A percentile compares a stretch with the other conserved stretches of the same genome.
phyloP scores from a whole-genome alignment of 176 grass and related monocot genomes.

The Avena sativa region DNA sequence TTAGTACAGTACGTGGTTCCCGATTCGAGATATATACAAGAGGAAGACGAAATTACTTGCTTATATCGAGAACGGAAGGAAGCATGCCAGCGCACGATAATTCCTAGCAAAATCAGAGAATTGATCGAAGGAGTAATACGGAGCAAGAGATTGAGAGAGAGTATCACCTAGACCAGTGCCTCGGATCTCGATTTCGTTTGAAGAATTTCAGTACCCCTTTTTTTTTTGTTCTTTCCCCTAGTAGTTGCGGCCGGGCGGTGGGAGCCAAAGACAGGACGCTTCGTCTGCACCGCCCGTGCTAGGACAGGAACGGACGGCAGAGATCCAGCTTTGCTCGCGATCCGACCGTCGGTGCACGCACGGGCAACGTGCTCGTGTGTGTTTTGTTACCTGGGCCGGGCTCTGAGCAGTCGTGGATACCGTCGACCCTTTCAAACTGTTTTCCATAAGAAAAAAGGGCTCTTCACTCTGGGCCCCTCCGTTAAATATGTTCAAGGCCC shows the following conservation, averaged over 20 bases:
- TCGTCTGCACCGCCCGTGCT: conserved; percentile 35
- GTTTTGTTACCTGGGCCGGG: background rate
- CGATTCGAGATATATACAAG: background rate
- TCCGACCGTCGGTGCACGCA: background rate
- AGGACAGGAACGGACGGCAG: background rate
- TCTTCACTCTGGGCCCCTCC: background rate
- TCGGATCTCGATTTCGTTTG: conserved; percentile 36
- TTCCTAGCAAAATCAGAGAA: background rate
- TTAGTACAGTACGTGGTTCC: background rate
- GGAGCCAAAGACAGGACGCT: background rate
- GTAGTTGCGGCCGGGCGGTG: conserved; percentile 9
- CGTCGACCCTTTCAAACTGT: no score
- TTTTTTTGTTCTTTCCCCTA: background rate
- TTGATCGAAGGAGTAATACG: background rate
- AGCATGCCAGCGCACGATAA: background rate
- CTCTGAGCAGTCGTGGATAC: background rate
- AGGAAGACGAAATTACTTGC: background rate
- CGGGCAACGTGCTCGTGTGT: background rate
- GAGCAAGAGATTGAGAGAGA: background rate
- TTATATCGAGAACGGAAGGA: background rate
- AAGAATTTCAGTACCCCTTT: background rate
- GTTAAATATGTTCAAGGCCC: background rate
- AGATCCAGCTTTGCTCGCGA: background rate
- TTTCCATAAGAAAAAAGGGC: background rate
- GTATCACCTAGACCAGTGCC: conserved; percentile 36